These are phyloP conservation scores for Thalassiosira hispida DNA, from an alignment of 352 stramenopile genomes.

Conservation along the genomic window DNA sequence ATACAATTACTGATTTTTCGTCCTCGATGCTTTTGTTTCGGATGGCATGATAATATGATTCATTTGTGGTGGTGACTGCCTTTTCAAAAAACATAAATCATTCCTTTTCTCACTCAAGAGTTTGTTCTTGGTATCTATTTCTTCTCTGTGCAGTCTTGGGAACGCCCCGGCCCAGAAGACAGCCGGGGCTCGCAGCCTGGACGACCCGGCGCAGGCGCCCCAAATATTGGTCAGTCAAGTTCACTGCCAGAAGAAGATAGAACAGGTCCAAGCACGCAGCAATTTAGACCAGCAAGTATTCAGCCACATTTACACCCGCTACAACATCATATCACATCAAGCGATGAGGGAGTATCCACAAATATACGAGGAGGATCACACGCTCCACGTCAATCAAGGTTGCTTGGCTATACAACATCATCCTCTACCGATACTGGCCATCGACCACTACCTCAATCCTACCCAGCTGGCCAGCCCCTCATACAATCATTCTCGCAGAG, in stretches of 20 bases:
- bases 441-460: conserved; percentile 33
- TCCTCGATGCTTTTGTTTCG: no score
- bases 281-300: conserved; percentile 15
- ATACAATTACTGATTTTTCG: no score
- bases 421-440: neutral
- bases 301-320: conserved; percentile 1
- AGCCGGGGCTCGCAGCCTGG: conserved; percentile 4
- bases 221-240: conserved; percentile 17
- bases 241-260: conserved; percentile 13
- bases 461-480: conserved; percentile 10
- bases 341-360: conserved; percentile 8
- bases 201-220: conserved; percentile 6
- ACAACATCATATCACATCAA: conserved; percentile 2
- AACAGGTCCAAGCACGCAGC: neutral
- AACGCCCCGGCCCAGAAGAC: conserved; percentile 41
- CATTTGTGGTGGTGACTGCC: no score
- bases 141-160: conserved; percentile 36
- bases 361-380: conserved; percentile 23
- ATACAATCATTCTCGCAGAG: conserved; percentile 16
- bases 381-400: conserved; percentile 35
- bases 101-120: neutral
- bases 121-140: neutral
- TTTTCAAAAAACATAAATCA: no score
- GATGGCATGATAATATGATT: no score
- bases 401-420: conserved; percentile 31